These are phyloP conservation scores for Fusarium sp. DNA, from an alignment of 2,329 filamentous ascomycete genomes.

Conservation along the genomic window DNA sequence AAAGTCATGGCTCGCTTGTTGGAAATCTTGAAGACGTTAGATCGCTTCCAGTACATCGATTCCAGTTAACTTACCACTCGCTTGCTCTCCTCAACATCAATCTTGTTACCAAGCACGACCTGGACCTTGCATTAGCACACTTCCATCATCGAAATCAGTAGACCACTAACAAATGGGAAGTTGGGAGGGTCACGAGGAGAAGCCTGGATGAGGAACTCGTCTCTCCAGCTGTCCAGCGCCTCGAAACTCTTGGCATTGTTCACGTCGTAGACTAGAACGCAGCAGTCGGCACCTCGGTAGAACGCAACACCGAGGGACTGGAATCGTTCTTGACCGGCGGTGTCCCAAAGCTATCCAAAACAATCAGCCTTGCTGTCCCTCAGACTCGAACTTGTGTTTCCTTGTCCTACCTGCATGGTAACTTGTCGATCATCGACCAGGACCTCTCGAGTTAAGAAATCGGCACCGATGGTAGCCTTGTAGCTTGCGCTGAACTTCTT, in stretches of 20 bases:
- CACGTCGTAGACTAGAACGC: slow-evolving; percentile 96
- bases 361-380: slow-evolving; percentile 9
- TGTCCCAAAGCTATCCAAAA: slow-evolving; percentile 87
- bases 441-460: slow-evolving; percentile 98
- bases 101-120: slow-evolving; percentile 98
- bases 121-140: slow-evolving; percentile 52
- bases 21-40: slow-evolving; percentile 72
- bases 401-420: slow-evolving; percentile 85
- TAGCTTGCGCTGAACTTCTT: slow-evolving; percentile 99
- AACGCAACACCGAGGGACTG: slow-evolving; percentile 97
- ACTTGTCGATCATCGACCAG: slow-evolving; percentile 96
- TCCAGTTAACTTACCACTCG: slow-evolving; percentile 70
- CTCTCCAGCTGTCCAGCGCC: slow-evolving; percentile 96
- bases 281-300: slow-evolving; percentile 97
- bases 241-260: slow-evolving; percentile 99
- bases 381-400: slow-evolving; percentile 16
- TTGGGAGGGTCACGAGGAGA: slow-evolving; percentile 96
- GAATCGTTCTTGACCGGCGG: slow-evolving; percentile 95
- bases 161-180: slow-evolving; percentile 93
- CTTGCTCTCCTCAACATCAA: slow-evolving; percentile 98
- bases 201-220: slow-evolving; percentile 97
- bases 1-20: slow-evolving; percentile 97
- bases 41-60: background rate
- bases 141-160: background rate
- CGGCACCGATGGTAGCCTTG: slow-evolving; percentile 98